phyloP scores from a whole-genome alignment of 2,329 filamentous ascomycete species.

The Diplodia scrobiculata region DNA sequence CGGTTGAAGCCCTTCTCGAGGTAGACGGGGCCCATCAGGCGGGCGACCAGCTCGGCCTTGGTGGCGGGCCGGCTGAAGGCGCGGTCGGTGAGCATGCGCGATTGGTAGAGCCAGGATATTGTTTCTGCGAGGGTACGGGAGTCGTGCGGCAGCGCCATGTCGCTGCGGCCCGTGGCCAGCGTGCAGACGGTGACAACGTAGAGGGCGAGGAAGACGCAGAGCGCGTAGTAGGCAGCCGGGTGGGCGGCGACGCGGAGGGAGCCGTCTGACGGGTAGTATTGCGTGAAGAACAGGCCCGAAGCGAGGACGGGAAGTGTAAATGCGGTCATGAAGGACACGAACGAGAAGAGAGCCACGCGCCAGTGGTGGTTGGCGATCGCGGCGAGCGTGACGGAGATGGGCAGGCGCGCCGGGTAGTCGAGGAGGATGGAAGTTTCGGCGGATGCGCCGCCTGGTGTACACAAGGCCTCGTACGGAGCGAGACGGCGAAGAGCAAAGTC shows the following conservation, averaged over 20 bases:
- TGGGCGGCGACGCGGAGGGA: slow-evolving; percentile 64
- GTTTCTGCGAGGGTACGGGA: slow-evolving; percentile 74
- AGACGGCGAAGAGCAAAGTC: slow-evolving; percentile 68
- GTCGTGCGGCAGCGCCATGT: slow-evolving; percentile 70
- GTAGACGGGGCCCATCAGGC: slow-evolving; percentile 63
- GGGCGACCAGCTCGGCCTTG: slow-evolving; percentile 68
- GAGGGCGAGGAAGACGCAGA: slow-evolving; percentile 71
- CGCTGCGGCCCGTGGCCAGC: slow-evolving; percentile 61
- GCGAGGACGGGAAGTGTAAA: slow-evolving; percentile 65
- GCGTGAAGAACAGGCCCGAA: slow-evolving; percentile 72
- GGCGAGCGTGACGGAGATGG: slow-evolving; percentile 60
- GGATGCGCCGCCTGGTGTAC: slow-evolving; percentile 59
- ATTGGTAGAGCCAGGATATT: slow-evolving; percentile 74
- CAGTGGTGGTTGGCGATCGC: slow-evolving; percentile 65
- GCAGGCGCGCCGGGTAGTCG: slow-evolving; percentile 69
- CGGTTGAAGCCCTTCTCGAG: slow-evolving; percentile 47
- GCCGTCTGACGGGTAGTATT: slow-evolving; percentile 55
- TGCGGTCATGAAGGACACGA: slow-evolving; percentile 61
- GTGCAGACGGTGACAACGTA: slow-evolving; percentile 65
- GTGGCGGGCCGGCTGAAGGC: slow-evolving; percentile 69
- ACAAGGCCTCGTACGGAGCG: slow-evolving; percentile 69
- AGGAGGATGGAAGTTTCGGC: slow-evolving; percentile 67
- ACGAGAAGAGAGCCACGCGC: slow-evolving; percentile 63
- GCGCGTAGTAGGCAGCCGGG: slow-evolving; percentile 69
- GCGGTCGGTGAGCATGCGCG: slow-evolving; percentile 69